Conservation (phyloP, 352 stramenopile genomes). For the Globisporangium emineosum region DNA sequence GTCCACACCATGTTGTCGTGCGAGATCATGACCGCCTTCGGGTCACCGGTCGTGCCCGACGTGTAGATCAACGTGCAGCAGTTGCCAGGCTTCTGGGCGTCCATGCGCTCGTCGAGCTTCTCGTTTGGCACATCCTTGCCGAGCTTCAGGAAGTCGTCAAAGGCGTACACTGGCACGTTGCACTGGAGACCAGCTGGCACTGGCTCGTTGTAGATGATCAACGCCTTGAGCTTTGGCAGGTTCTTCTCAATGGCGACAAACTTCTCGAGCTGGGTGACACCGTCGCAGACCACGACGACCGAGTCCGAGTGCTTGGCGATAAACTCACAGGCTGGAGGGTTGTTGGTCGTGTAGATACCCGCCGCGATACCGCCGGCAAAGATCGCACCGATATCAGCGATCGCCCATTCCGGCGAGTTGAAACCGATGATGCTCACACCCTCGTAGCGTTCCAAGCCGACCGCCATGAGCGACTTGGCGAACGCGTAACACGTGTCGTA, state of each 20-base stretch:
- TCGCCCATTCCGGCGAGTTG: slow-evolving; percentile 92
- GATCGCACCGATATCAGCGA: slow-evolving; percentile 92
- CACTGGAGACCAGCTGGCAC: slow-evolving; percentile 70
- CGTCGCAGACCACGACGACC: slow-evolving; percentile 91
- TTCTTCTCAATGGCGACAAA: slow-evolving; percentile 87
- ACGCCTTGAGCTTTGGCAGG: slow-evolving; percentile 90
- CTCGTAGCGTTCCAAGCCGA: slow-evolving; percentile 72
- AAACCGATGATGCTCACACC: slow-evolving; percentile 89
- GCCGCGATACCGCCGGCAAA: slow-evolving; percentile 89
- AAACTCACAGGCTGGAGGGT: slow-evolving; percentile 87
- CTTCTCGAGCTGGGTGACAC: slow-evolving; percentile 92
- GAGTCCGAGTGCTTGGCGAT: slow-evolving; percentile 93
- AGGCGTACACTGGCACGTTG: slow-evolving; percentile 71
- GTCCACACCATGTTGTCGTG: slow-evolving; percentile 94
- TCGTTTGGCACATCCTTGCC: slow-evolving; percentile 62
- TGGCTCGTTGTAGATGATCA: slow-evolving; percentile 91
- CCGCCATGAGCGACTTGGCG: slow-evolving; percentile 72
- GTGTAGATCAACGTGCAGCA: slow-evolving; percentile 94
- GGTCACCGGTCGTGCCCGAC: slow-evolving; percentile 92
- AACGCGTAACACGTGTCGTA: slow-evolving; percentile 76
- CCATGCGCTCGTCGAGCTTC: slow-evolving; percentile 70
- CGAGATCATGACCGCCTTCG: slow-evolving; percentile 97
- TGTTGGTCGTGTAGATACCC: slow-evolving; percentile 97
- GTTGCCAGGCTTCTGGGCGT: slow-evolving; percentile 76
- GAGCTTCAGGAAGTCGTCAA: slow-evolving; percentile 77